Evolutionary conservation across 306 rosid genomes (phyloP).

Genomic region (Biancaea sappan): DNA sequence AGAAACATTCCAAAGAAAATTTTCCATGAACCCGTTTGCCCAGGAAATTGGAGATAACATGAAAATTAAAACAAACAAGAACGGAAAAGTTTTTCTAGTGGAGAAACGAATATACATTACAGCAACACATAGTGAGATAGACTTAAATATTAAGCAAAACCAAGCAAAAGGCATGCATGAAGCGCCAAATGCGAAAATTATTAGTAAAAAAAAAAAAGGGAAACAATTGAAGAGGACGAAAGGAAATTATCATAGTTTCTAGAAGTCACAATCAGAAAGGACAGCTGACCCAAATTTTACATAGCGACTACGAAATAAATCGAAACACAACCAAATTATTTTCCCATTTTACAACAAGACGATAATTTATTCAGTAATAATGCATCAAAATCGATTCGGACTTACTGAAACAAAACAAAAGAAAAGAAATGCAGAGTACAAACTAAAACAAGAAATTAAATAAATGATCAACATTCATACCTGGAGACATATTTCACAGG

Average conservation of each 20-base stretch:
- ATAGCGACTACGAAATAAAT: not conserved
- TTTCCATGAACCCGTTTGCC: not conserved
- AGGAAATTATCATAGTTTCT: slow-evolving; percentile 16
- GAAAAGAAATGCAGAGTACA: not conserved
- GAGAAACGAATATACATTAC: not conserved
- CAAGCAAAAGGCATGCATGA: slow-evolving; percentile 18
- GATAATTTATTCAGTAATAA: not conserved
- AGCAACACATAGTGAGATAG: not conserved
- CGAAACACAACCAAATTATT: not conserved
- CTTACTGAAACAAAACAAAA: not conserved
- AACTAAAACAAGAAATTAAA: not conserved
- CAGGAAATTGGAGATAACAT: not conserved
- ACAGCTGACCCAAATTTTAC: slow-evolving; percentile 31
- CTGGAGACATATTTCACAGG: slow-evolving; percentile 94
- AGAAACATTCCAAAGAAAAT: not conserved
- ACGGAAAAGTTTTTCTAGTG: not conserved
- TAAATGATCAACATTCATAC: slow-evolving; percentile 37
- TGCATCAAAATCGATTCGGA: slow-evolving; percentile 5
- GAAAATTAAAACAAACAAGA: not conserved
- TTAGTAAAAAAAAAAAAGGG: slow-evolving; percentile 14
- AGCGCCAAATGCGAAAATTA: not conserved
- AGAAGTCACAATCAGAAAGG: slow-evolving; percentile 8
- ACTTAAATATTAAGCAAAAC: slow-evolving; percentile 28
- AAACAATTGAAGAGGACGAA: slow-evolving; percentile 19
- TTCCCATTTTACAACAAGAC: not conserved